phyloP scores from a whole-genome alignment of 805 yeast genomes.

The Starmera caribaea region DNA sequence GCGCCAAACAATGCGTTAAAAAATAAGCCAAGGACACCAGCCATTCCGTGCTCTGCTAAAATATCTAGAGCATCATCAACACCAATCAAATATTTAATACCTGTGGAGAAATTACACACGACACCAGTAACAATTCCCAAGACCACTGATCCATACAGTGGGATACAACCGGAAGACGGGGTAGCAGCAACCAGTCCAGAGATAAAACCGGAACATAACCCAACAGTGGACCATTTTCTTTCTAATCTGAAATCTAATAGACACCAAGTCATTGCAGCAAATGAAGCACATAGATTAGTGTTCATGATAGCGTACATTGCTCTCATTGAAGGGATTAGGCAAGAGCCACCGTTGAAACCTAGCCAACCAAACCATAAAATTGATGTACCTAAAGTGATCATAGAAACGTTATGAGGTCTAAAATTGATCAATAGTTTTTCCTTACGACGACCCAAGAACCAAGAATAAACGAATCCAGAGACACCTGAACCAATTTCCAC shows the following conservation, averaged over 20 bases:
- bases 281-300: conserved; percentile 80
- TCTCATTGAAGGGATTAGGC: conserved; percentile 70
- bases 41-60: conserved; percentile 97
- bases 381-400: conserved; percentile 81
- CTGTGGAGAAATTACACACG: conserved; percentile 84
- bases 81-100: conserved; percentile 66
- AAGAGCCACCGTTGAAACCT: conserved; percentile 88
- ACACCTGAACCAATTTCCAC: conserved; percentile 91
- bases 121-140: conserved; percentile 76
- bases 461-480: conserved; percentile 81
- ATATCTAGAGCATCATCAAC: conserved; percentile 94
- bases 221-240: conserved; percentile 89
- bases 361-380: conserved; percentile 94
- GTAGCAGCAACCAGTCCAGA: conserved; percentile 97
- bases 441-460: conserved; percentile 71
- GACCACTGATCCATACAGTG: conserved; percentile 83
- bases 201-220: conserved; percentile 89
- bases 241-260: conserved; percentile 81
- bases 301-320: conserved; percentile 89
- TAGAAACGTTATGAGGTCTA: conserved; percentile 90
- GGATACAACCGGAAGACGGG: conserved; percentile 85
- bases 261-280: conserved; percentile 91
- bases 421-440: conserved; percentile 70
- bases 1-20: conserved; percentile 87
- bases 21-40: conserved; percentile 84